phyloP scores from a whole-genome alignment of 2,329 filamentous ascomycete genomes.

The Beauveria brongniartii region DNA sequence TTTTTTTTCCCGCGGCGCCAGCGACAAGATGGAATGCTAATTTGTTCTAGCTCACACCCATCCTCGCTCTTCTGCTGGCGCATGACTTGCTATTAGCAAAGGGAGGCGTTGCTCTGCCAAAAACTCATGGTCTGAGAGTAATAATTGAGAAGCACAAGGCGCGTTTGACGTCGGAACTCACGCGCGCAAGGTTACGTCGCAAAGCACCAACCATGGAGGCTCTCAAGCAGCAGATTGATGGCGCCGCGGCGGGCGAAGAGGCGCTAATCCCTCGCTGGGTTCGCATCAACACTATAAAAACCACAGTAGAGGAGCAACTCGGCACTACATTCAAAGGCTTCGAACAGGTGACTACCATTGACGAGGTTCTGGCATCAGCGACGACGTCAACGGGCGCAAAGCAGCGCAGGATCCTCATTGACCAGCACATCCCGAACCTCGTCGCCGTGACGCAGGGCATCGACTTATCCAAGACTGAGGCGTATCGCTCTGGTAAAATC shows the following conservation, averaged over 20 bases:
- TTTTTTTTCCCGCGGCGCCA: neutral
- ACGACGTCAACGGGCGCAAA: conserved; percentile 18
- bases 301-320: conserved; percentile 64
- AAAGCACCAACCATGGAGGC: conserved; percentile 61
- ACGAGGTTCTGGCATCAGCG: conserved; percentile 39
- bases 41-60: conserved; percentile 60
- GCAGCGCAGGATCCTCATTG: conserved; percentile 55
- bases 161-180: conserved; percentile 73
- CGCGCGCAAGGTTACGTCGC: conserved; percentile 64
- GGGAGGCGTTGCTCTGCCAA: conserved; percentile 71
- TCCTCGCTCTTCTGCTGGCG: conserved; percentile 70
- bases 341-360: conserved; percentile 45
- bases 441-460: conserved; percentile 65
- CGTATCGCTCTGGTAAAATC: conserved; percentile 68
- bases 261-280: conserved; percentile 80
- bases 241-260: conserved; percentile 39
- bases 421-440: conserved; percentile 74
- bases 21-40: neutral
- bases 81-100: conserved; percentile 83
- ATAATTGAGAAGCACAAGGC: conserved; percentile 75
- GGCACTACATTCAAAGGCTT: conserved; percentile 63
- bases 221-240: conserved; percentile 51
- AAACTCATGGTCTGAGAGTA: conserved; percentile 67
- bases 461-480: conserved; percentile 63
- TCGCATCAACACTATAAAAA: conserved; percentile 72